Percentiles rank a stretch among this genome's conserved stretches.
Conservation (phyloP, 352 stramenopile genomes). For the Pythium pectinolyticum region DNA sequence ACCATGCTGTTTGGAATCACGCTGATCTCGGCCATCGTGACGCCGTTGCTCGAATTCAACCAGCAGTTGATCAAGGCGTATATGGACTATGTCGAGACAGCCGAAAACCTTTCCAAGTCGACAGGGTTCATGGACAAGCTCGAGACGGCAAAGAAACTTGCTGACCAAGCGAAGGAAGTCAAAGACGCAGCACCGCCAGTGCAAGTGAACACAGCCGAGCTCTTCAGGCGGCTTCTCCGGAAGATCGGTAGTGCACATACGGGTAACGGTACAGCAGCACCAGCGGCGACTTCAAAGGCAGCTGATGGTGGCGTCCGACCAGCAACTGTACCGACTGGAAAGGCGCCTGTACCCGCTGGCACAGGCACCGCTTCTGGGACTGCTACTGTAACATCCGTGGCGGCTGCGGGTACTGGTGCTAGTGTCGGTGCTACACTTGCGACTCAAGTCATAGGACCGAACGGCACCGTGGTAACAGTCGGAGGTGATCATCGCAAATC, state of each 20-base stretch:
- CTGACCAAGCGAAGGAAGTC: conserved; percentile 14
- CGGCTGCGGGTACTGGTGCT: not conserved
- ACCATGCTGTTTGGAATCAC: conserved; percentile 33
- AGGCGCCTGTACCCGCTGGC: not conserved
- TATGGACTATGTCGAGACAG: conserved; percentile 45
- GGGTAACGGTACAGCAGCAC: not conserved
- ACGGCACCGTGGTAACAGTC: not conserved
- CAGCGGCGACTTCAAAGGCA: not conserved
- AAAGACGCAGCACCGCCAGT: conserved; percentile 16
- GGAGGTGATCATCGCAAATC: not conserved
- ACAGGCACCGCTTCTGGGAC: not conserved
- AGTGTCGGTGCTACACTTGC: not conserved
- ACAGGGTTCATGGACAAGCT: conserved; percentile 29
- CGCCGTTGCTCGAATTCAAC: conserved; percentile 53
- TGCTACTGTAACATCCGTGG: too few relatives aligned
- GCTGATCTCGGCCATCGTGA: conserved; percentile 40
- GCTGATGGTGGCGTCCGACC: not conserved
- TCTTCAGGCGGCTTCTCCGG: not conserved
- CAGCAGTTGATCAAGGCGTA: conserved; percentile 56
- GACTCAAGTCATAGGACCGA: not conserved
- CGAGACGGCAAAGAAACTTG: conserved; percentile 19
- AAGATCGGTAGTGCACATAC: not conserved
- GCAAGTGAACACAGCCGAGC: conserved; percentile 15
- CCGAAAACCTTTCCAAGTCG: conserved; percentile 32
- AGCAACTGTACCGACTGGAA: not conserved